Base-by-base conservation (phyloP, 176 grass and related monocot genomes). In the Oryza brachyantha region DNA sequence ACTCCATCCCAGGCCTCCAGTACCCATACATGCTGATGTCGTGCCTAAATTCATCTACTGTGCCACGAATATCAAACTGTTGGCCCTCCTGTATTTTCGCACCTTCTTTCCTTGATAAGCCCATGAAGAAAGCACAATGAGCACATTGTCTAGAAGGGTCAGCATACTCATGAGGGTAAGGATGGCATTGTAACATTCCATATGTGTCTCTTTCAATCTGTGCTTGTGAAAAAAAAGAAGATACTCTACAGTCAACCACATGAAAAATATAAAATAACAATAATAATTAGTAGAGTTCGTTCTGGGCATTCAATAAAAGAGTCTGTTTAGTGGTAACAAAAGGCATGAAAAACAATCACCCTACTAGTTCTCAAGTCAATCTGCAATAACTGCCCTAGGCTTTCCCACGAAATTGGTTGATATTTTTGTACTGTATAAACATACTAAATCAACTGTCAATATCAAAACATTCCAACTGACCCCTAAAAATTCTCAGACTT, bases 111-210 rank as follows among this genome's bases (percentile, higher is more conserved):
- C 96, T 84, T 73, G 87, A 84, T 81, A 99, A 87, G 16, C 96
- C 96, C 96, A 99, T 99, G 74, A 95, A 99, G 71, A 95, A 95
- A 40, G 96, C 96, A 84, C 96, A 93, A 79, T 99, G 96, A 24
- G 96, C 77, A 80, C 92, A 88, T 11, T 86, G 88, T 60, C 87
- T 96, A 25, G 86, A 83, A 62, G 81, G 70, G 78, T 99, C 96
- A 36, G 81, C 79, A 60, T 91, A 99, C 58, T 99, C 96, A 27
- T 89, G 75, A 3, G 96, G 96, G 80, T 99, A 99, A 19, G 96
- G 96, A 85, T 99, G 96, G 74, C 96, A 99, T 59, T 93, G 96
- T 32, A 99, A 74, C 88, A 91, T 94, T 40, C 90, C 90, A 73
- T 67, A 96, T 7, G 96, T 99, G 74, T 99, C 96, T 59, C 96